Conservation (phyloP, 257 asterid species). For the Solanum pinnatisectum region DNA sequence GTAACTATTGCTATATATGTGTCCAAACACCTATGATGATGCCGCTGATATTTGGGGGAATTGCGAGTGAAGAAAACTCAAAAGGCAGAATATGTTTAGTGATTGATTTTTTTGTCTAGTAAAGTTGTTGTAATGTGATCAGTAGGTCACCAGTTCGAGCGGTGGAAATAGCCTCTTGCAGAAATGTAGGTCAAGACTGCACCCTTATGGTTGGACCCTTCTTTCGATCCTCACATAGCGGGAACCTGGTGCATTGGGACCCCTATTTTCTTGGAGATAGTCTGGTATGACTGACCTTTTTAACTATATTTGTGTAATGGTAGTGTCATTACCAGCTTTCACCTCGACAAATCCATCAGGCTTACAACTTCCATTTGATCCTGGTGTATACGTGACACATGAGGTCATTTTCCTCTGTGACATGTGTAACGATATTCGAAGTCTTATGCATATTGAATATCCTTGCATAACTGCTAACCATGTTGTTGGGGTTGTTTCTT, state of each 20-base stretch:
- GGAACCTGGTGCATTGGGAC: not conserved
- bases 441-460: too few species aligned
- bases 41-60: not conserved
- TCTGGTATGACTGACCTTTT: not conserved
- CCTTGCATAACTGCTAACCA: too few species aligned
- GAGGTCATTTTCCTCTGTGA: too few species aligned
- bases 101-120: not conserved
- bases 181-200: not conserved
- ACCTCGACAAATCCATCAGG: not conserved
- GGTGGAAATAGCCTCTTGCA: not conserved
- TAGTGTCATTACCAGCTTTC: not conserved
- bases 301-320: not conserved
- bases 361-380: too few species aligned
- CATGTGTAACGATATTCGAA: too few species aligned
- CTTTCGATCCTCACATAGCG: accelerated
- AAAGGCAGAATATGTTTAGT: not conserved
- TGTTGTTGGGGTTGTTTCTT: too few species aligned
- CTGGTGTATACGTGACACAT: too few species aligned
- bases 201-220: not conserved
- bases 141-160: accelerated
- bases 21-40: not conserved
- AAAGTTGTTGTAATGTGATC: not conserved
- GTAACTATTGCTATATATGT: not conserved
- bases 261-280: not conserved
- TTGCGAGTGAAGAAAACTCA: not conserved